Evolutionary conservation across 495 filamentous ascomycete species (phyloP).

Genomic region (Tetracladium setigerum): DNA sequence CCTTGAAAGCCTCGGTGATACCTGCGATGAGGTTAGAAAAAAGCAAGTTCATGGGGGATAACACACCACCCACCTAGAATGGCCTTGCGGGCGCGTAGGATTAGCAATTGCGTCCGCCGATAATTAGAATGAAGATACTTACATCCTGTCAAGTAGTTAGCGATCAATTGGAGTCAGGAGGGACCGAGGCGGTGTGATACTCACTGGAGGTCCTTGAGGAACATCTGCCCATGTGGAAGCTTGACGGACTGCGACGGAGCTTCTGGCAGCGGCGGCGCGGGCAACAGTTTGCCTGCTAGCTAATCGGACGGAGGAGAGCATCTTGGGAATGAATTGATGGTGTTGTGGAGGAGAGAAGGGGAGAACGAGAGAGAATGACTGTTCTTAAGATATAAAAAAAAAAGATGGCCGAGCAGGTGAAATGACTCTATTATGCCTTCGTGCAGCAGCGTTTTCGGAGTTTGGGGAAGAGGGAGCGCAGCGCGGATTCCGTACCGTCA

Average conservation of each 20-base stretch:
- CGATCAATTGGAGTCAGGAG: conserved; percentile 21
- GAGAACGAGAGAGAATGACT: background rate
- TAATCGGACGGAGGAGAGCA: conserved; percentile 51
- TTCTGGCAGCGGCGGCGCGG: conserved; percentile 38
- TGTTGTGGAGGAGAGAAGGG: background rate
- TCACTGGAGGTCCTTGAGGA: conserved; percentile 86
- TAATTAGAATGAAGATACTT: conserved; percentile 25
- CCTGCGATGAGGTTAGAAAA: conserved; percentile 36
- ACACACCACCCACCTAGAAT: conserved; percentile 53
- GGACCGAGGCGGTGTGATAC: conserved; percentile 25
- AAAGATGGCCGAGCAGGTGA: background rate
- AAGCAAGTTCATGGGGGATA: conserved; percentile 2
- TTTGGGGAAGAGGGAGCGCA: no score
- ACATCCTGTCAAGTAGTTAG: conserved; percentile 46
- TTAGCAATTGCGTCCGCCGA: conserved; percentile 10
- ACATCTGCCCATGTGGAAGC: conserved; percentile 85
- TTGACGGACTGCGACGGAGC: conserved; percentile 51
- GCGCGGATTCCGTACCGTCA: no score
- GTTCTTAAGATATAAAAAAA: background rate
- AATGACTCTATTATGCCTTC: no score
- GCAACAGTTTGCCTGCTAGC: conserved; percentile 46
- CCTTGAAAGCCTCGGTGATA: conserved; percentile 99
- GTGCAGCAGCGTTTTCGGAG: no score
- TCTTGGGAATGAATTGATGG: conserved; percentile 22
- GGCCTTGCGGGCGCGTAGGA: conserved; percentile 39